Evolutionary conservation across 164 flowering plant species (phyloP).

Genomic region (Paratinospora sagittata): DNA sequence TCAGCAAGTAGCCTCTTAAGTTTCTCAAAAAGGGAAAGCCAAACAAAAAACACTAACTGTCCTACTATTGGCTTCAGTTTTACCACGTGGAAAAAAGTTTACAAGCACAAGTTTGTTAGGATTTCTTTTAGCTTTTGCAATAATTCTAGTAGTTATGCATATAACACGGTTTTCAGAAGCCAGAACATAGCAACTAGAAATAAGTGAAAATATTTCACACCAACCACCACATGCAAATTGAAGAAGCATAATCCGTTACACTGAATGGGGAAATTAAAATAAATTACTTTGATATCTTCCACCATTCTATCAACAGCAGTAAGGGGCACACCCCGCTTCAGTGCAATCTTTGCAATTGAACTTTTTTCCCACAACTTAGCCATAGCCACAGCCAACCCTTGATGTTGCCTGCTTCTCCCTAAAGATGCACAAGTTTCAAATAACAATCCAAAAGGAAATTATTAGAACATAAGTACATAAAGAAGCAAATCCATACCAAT

Average conservation of each 20-base stretch:
- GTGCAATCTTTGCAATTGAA: constrained; percentile 76
- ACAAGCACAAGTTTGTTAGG: too few relatives aligned
- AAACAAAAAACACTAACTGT: too few relatives aligned
- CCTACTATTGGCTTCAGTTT: too few relatives aligned
- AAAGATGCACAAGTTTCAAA: constrained; percentile 11
- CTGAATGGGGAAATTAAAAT: neutral
- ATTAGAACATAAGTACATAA: neutral
- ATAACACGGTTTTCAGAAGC: too few relatives aligned
- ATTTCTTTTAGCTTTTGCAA: too few relatives aligned
- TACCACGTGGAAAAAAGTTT: too few relatives aligned
- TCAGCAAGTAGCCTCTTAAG: neutral
- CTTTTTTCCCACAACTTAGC: constrained; percentile 82
- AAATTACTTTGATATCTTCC: constrained; percentile 75
- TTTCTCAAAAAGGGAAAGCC: too few relatives aligned
- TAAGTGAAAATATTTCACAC: constrained; percentile 1
- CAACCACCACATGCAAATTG: neutral
- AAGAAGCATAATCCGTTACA: neutral
- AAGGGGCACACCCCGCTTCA: constrained; percentile 89
- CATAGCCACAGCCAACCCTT: constrained; percentile 89
- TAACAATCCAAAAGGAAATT: neutral
- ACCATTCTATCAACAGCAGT: constrained; percentile 95
- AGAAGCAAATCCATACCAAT: constrained; percentile 41
- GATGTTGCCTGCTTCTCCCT: constrained; percentile 93
- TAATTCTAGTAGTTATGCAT: too few relatives aligned
- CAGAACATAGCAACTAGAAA: neutral